phyloP scores from a whole-genome alignment of 1,139 yeast species.

The Yarrowia galli region DNA sequence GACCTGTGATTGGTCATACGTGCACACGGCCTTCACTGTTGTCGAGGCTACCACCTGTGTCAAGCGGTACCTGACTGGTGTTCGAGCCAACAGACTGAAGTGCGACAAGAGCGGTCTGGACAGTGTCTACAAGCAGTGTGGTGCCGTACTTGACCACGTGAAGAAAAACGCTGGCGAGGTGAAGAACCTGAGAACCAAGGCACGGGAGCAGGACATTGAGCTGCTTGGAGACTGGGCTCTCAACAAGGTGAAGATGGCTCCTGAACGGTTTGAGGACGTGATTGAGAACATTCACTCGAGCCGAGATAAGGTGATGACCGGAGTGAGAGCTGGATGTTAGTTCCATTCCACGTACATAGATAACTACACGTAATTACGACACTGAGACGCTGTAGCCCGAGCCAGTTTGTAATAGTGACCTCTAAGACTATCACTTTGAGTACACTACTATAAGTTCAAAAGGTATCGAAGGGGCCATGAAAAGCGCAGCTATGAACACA shows the following conservation, averaged over 20 bases:
- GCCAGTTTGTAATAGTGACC: too few species aligned
- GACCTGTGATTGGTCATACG: constrained; percentile 46
- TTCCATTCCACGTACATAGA: background rate
- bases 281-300: constrained; percentile 44
- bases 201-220: constrained; percentile 41
- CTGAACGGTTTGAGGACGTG: constrained; percentile 44
- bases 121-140: constrained; percentile 40
- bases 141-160: constrained; percentile 39
- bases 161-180: constrained; percentile 42
- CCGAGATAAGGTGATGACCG: constrained; percentile 41
- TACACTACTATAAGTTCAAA: too few species aligned
- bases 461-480: too few species aligned
- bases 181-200: constrained; percentile 42
- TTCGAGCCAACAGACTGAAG: constrained; percentile 41
- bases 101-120: constrained; percentile 42
- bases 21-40: constrained; percentile 47
- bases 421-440: too few species aligned
- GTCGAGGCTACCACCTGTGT: constrained; percentile 48
- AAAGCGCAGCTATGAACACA: too few species aligned
- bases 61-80: constrained; percentile 42
- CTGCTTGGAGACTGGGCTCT: constrained; percentile 44
- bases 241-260: constrained; percentile 41
- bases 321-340: constrained; percentile 20
- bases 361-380: background rate
- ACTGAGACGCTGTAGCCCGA: too few species aligned